These are phyloP conservation scores for Penicillium bialowiezense DNA, from an alignment of 495 filamentous ascomycete species.

Conservation along the genomic window DNA sequence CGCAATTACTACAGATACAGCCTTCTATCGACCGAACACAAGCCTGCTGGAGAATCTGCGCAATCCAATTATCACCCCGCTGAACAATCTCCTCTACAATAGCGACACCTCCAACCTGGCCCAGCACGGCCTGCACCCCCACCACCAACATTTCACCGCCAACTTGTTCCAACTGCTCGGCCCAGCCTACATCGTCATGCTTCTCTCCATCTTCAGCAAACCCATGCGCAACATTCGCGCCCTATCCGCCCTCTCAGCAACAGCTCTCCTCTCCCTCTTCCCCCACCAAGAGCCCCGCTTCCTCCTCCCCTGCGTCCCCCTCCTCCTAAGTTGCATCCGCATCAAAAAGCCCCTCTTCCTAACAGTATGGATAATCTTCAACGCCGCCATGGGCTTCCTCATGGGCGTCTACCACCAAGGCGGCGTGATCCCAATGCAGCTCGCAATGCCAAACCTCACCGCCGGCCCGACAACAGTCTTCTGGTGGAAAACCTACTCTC, in stretches of 20 bases:
- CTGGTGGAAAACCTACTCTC: constrained; percentile 98
- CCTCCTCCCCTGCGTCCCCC: constrained; percentile 76
- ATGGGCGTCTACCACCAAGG: constrained; percentile 96
- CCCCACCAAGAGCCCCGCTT: constrained; percentile 96
- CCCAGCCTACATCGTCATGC: constrained; percentile 72
- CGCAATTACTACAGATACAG: constrained; percentile 78
- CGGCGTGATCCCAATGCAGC: constrained; percentile 80
- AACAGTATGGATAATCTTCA: constrained; percentile 77
- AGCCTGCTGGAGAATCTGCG: constrained; percentile 49
- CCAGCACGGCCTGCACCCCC: constrained; percentile 86
- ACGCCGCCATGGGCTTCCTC: constrained; percentile 68
- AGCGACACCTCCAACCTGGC: constrained; percentile 71
- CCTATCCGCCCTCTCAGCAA: constrained; percentile 78
- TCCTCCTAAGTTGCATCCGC: constrained; percentile 53
- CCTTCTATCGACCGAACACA: constrained; percentile 67
- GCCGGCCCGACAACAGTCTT: constrained; percentile 56
- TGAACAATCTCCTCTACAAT: constrained; percentile 93
- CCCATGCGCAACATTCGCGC: constrained; percentile 50
- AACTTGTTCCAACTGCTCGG: constrained; percentile 90
- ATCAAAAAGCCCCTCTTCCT: constrained; percentile 48
- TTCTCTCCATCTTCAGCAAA: constrained; percentile 52
- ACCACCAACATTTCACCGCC: constrained; percentile 80
- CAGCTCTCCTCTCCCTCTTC: constrained; percentile 75
- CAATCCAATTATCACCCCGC: constrained; percentile 75
- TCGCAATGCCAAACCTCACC: constrained; percentile 44